Conservation (phyloP, 352 stramenopile genomes). For the Phytophthora colocasiae region DNA sequence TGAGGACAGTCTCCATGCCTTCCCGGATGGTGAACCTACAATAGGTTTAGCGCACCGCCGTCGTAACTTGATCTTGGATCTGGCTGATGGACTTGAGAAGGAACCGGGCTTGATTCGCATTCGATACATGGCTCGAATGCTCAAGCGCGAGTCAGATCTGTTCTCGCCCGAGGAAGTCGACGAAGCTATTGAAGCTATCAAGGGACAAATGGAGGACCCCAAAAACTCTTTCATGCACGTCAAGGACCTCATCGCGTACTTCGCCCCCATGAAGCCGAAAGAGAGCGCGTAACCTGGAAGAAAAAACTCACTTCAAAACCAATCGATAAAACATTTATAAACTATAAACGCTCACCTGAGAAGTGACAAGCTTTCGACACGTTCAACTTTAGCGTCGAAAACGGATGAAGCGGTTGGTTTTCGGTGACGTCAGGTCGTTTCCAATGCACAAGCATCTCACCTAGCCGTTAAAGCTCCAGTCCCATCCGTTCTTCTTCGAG, state of each 20-base stretch:
- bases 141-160: conserved; percentile 67
- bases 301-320: not conserved
- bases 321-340: not conserved
- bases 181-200: conserved; percentile 54
- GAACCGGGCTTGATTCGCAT: conserved; percentile 58
- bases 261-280: conserved; percentile 39
- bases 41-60: conserved; percentile 53
- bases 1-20: conserved; percentile 64
- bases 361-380: no score
- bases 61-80: conserved; percentile 63
- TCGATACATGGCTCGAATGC: conserved; percentile 65
- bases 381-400: not conserved
- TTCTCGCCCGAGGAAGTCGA: conserved; percentile 68
- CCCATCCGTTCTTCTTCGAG: not conserved
- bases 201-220: conserved; percentile 40
- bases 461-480: not conserved
- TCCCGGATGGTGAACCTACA: conserved; percentile 62
- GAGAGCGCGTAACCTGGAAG: conserved; percentile 6
- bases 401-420: conserved; percentile 3
- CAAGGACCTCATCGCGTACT: conserved; percentile 58
- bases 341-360: not conserved
- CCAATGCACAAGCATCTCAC: not conserved
- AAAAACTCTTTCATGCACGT: conserved; percentile 53
- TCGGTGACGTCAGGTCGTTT: no score
- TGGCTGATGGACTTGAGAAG: conserved; percentile 66